Evolutionary conservation across 169 alveolate species (phyloP).

Genomic region (Plasmodium falciparum): DNA sequence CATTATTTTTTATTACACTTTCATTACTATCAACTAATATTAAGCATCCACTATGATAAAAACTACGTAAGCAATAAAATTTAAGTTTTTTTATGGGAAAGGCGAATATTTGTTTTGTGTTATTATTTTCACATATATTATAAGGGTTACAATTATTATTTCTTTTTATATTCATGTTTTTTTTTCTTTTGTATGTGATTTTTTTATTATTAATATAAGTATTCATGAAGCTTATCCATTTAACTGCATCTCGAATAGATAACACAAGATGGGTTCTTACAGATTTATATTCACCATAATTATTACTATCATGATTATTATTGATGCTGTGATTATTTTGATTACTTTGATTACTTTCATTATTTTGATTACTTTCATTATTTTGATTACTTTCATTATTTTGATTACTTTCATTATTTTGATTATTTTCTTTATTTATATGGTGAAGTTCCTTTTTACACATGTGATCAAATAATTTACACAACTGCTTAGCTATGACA

Average conservation of each 20-base stretch:
- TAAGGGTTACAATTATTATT: not conserved
- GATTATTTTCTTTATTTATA: not conserved
- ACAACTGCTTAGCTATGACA: slow-evolving; percentile 9
- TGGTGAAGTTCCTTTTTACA: slow-evolving; percentile 1
- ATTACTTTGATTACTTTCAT: no score
- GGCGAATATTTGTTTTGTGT: no score
- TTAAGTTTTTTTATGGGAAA: not conserved
- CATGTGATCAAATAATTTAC: slow-evolving; percentile 61
- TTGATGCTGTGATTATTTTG: no score
- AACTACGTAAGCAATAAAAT: slow-evolving; percentile 15
- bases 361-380: no score
- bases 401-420: no score
- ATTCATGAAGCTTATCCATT: slow-evolving; percentile 62
- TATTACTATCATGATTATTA: no score
- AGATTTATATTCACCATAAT: not conserved
- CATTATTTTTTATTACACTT: slow-evolving; percentile 12
- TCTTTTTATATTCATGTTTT: not conserved
- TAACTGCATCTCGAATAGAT: slow-evolving; percentile 48
- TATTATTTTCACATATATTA: no score
- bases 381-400: no score
- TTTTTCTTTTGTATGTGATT: not conserved
- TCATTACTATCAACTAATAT: slow-evolving; percentile 72
- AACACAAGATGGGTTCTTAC: not conserved
- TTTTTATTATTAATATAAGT: slow-evolving; percentile 11
- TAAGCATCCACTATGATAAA: slow-evolving; percentile 70